phyloP scores from a whole-genome alignment of 2,329 filamentous ascomycete species.

The Xylaria multiplex region DNA sequence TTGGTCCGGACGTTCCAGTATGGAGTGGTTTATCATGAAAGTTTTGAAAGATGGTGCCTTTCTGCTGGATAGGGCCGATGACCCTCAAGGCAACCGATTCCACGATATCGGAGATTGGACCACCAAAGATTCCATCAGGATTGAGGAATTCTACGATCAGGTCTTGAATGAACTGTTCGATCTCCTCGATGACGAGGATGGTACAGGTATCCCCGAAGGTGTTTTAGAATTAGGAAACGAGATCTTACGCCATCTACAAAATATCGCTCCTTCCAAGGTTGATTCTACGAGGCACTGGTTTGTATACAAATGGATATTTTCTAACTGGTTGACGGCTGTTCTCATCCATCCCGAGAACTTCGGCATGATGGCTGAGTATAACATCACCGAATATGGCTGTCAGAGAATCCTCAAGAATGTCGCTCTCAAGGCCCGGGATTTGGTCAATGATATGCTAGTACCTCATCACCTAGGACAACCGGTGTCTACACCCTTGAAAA shows the following conservation, averaged over 20 bases:
- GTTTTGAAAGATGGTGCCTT: slow-evolving; percentile 93
- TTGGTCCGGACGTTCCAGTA: slow-evolving; percentile 88
- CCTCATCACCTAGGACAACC: slow-evolving; percentile 62
- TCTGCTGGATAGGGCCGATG: slow-evolving; percentile 84
- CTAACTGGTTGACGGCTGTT: slow-evolving; percentile 83
- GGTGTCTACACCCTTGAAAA: slow-evolving; percentile 69
- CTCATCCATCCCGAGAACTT: slow-evolving; percentile 88
- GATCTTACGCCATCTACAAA: slow-evolving; percentile 80
- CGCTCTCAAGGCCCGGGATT: slow-evolving; percentile 79
- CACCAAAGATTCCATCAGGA: slow-evolving; percentile 81
- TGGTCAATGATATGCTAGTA: slow-evolving; percentile 79
- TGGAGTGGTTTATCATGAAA: slow-evolving; percentile 96
- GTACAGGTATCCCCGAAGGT: slow-evolving; percentile 85
- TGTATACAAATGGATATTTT: slow-evolving; percentile 91
- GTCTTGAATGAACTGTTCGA: slow-evolving; percentile 85
- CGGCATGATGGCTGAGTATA: slow-evolving; percentile 84
- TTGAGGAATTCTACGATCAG: slow-evolving; percentile 87
- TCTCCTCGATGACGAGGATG: slow-evolving; percentile 84
- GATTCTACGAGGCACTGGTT: slow-evolving; percentile 84
- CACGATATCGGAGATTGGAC: slow-evolving; percentile 75
- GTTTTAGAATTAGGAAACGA: slow-evolving; percentile 86
- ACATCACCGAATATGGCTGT: slow-evolving; percentile 89
- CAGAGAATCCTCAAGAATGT: slow-evolving; percentile 84
- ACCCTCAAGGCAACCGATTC: slow-evolving; percentile 76
- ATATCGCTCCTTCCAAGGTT: slow-evolving; percentile 64